Percentiles rank a stretch among this genome's conserved stretches.
These are phyloP conservation scores for Caloboletus inedulis DNA, from an alignment of 1,284 basidiomycete genomes.

Conservation along the genomic window DNA sequence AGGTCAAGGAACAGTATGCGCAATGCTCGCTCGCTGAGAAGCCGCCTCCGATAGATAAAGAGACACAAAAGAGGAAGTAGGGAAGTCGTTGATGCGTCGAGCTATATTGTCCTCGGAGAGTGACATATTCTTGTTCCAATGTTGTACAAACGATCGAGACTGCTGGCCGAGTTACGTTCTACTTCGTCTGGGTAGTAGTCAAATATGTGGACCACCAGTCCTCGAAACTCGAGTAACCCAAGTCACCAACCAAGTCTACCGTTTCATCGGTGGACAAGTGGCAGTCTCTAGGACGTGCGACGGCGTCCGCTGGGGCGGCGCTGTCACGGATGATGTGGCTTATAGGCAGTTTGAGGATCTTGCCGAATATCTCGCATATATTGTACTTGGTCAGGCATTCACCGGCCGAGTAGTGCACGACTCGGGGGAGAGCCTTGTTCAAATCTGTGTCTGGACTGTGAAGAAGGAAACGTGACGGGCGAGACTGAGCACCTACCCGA, in stretches of 20 bases:
- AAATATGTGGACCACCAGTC: constrained; percentile 66
- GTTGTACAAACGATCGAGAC: constrained; percentile 10
- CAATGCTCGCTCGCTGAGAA: constrained; percentile 13
- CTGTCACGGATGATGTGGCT: constrained; percentile 65
- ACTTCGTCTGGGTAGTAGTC: constrained; percentile 13
- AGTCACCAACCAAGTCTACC: constrained; percentile 55
- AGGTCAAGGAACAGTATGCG: constrained; percentile 28
- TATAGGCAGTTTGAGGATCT: constrained; percentile 62
- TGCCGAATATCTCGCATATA: constrained; percentile 74
- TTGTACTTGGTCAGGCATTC: constrained; percentile 84
- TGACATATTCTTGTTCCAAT: not conserved
- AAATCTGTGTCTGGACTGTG: constrained; percentile 27
- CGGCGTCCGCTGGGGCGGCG: constrained; percentile 60
- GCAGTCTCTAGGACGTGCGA: constrained; percentile 68
- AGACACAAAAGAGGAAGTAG: not conserved
- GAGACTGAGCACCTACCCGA: constrained; percentile 43
- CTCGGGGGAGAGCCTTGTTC: constrained; percentile 49
- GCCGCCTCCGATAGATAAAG: constrained; percentile 12
- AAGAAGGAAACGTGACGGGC: not conserved
- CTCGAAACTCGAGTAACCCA: constrained; percentile 65
- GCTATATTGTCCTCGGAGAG: not conserved
- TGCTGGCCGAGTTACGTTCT: not conserved
- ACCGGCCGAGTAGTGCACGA: constrained; percentile 72
- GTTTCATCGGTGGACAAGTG: constrained; percentile 69
- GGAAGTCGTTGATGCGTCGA: not conserved